These are phyloP conservation scores for Candida berthetii DNA, from an alignment of 805 yeast genomes.

Conservation along the genomic window DNA sequence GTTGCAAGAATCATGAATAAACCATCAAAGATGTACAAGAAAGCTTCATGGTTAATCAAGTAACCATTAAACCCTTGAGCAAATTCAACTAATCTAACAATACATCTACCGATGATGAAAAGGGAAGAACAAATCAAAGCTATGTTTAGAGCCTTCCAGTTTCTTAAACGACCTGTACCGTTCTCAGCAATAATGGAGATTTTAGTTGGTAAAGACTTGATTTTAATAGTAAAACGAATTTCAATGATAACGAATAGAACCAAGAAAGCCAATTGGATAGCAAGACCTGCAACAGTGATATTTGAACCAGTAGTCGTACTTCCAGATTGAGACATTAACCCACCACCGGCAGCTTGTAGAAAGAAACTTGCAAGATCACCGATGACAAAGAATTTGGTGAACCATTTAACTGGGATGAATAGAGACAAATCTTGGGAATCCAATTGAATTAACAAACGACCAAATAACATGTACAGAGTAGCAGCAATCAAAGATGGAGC, in stretches of 20 bases:
- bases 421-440: constrained; percentile 12
- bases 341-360: constrained; percentile 27
- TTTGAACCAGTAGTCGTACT: constrained; percentile 12
- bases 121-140: constrained; percentile 8
- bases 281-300: constrained; percentile 23
- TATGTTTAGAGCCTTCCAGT: constrained; percentile 12
- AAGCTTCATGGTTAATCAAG: constrained; percentile 20
- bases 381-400: constrained; percentile 22
- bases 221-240: constrained; percentile 8
- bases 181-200: constrained; percentile 1
- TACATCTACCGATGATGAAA: constrained; percentile 23
- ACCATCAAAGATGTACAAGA: constrained; percentile 23
- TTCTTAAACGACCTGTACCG: not conserved
- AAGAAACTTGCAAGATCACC: constrained; percentile 25
- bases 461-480: constrained; percentile 25
- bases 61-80: constrained; percentile 23
- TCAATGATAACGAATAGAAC: constrained; percentile 20
- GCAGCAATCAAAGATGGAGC: constrained; percentile 27
- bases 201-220: constrained; percentile 1
- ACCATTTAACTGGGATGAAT: constrained; percentile 16
- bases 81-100: constrained; percentile 25
- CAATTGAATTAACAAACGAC: constrained; percentile 15
- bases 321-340: constrained; percentile 14
- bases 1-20: constrained; percentile 17
- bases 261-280: constrained; percentile 24